These are phyloP conservation scores for Colletotrichum eremochloae DNA, from an alignment of 2,329 filamentous ascomycete species.

Conservation along the genomic window DNA sequence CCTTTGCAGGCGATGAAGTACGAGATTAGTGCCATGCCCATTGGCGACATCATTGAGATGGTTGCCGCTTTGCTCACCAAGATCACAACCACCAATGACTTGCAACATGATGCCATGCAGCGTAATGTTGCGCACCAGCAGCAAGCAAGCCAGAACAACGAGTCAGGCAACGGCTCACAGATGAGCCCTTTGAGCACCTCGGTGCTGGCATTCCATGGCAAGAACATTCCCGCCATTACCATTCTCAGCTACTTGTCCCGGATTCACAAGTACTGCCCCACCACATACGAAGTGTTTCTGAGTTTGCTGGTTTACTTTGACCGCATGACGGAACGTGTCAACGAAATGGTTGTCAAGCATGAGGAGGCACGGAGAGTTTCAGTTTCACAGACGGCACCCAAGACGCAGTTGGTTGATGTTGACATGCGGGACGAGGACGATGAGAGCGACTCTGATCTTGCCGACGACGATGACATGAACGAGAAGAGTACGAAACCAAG, in stretches of 20 bases:
- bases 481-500: conserved; percentile 44
- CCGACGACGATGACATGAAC: conserved; percentile 57
- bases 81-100: conserved; percentile 96
- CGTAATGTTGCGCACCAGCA: conserved; percentile 73
- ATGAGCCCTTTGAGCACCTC: conserved; percentile 70
- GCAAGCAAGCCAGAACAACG: conserved; percentile 63
- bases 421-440: conserved; percentile 56
- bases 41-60: conserved; percentile 98
- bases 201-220: conserved; percentile 96
- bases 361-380: conserved; percentile 64
- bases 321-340: conserved; percentile 97
- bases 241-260: conserved; percentile 95
- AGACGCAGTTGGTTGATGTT: conserved; percentile 46
- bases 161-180: conserved; percentile 67
- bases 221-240: conserved; percentile 97
- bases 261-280: conserved; percentile 99
- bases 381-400: conserved; percentile 47
- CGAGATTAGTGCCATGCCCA: conserved; percentile 98
- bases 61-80: conserved; percentile 96
- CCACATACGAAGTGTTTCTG: conserved; percentile 97
- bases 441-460: conserved; percentile 65
- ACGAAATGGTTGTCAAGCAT: conserved; percentile 80
- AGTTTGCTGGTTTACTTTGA: conserved; percentile 98
- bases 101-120: conserved; percentile 92
- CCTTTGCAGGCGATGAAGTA: conserved; percentile 75